Evolutionary conservation across 2,329 filamentous ascomycete species (phyloP), one percentile per base, ranked within the genome.

Genomic region (Aspergillus versicolor): DNA sequence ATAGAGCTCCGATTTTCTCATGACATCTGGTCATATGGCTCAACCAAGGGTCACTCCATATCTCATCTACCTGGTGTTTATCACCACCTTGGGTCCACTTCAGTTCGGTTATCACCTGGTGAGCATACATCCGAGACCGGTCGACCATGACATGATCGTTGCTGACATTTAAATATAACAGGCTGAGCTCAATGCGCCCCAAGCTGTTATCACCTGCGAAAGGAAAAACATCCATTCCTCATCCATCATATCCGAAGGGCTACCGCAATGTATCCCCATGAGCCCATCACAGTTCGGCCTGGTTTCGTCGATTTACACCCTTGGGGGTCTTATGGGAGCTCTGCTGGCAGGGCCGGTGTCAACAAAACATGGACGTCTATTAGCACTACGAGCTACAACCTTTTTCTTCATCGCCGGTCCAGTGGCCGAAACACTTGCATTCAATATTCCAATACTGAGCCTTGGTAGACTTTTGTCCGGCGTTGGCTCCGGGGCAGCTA

Each of bases 91-190:
- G 17, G 94, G 93, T 0, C 91, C 94, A 2, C 83, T 97, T 44
- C 91, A 97, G 68, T 99, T 97, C 71, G 94, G 94, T 61, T 97
- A 91, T 75, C 93, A 97, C 75, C 76, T 97, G 72, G 92, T 94
- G 82, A 69, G 78, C 68, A 41, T 6, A 13, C 9, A 54, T n/a
- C 11, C 21, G 30, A 19, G 5, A 34, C 17, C 30, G 6, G n/a
- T 11, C 8, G 19, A 24, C 30, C 1, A 47, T 32, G 27, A 11
- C 11, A 8, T 43, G 49, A 24, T 43, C 9, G 52, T 58, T 52
- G 53, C 19, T 65, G 58, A 59, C 30, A 5, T 52, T 58, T 21
- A 37, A 12, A 61, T 32, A 49, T 44, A 41, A 44, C 67, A 93
- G 92, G 90, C 92, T 65, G 94, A 97, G 74, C 84, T 99, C 61